A percentile compares a stretch with the other conserved stretches of the same genome.
Conservation (phyloP, 129 eudicot genomes). For the Rutidosis leptorrhynchoides region DNA sequence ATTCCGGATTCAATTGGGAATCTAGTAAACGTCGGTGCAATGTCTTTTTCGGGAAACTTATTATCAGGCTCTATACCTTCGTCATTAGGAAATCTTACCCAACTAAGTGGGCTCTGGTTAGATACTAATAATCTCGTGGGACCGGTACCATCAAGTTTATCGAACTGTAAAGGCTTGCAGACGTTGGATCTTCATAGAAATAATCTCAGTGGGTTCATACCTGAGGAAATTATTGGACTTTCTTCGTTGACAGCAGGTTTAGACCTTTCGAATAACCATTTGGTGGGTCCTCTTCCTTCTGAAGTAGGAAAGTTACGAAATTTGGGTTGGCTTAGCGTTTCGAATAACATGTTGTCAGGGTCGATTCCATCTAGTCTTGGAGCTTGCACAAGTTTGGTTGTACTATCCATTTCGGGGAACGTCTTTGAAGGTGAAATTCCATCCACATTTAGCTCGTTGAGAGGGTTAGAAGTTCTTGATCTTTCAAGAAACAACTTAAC, state of each 20-base stretch:
- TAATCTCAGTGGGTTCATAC: slow-evolving; percentile 2
- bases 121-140: too few relatives aligned
- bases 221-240: too few relatives aligned
- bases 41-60: too few relatives aligned
- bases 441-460: background rate
- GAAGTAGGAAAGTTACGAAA: background rate
- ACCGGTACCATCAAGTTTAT: too few relatives aligned
- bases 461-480: background rate
- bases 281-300: slow-evolving; percentile 4
- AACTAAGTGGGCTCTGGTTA: too few relatives aligned
- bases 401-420: background rate
- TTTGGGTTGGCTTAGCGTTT: background rate
- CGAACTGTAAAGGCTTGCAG: background rate
- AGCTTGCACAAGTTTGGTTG: too few relatives aligned
- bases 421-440: background rate
- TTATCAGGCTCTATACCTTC: too few relatives aligned
- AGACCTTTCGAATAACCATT: slow-evolving; percentile 1
- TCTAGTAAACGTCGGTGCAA: too few relatives aligned
- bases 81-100: too few relatives aligned
- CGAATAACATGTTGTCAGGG: background rate
- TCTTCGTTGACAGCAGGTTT: background rate
- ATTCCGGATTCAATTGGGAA: too few relatives aligned
- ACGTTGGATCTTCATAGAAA: background rate
- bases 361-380: too few relatives aligned
- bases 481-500: too few relatives aligned